Evolutionary conservation across 176 grass and related monocot genomes (phyloP).

Genomic region (Echinochloa phyllopogon): DNA sequence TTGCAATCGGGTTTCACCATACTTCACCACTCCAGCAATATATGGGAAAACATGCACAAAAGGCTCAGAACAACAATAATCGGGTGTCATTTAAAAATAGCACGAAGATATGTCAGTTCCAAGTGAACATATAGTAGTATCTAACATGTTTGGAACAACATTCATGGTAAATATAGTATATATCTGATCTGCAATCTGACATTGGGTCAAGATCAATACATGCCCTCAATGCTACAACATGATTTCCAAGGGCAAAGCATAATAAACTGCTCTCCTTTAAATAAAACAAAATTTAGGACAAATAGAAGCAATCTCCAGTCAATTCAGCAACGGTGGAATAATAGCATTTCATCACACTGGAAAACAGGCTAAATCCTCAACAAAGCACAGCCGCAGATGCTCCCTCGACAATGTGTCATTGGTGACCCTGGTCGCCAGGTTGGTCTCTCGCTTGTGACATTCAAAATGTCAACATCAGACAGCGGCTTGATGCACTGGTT

Average conservation of each 20-base stretch:
- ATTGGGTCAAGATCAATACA: slow-evolving; percentile 18
- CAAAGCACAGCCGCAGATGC: slow-evolving; percentile 82
- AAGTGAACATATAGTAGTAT: slow-evolving; percentile 4
- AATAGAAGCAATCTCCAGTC: slow-evolving; percentile 32
- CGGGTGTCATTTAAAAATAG: background rate
- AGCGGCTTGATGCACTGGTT: slow-evolving; percentile 95
- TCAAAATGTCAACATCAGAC: slow-evolving; percentile 88
- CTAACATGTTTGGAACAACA: slow-evolving; percentile 2
- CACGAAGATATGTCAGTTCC: background rate
- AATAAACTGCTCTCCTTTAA: slow-evolving; percentile 38
- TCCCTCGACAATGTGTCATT: slow-evolving; percentile 86
- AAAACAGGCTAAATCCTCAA: slow-evolving; percentile 69
- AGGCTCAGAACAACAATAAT: background rate
- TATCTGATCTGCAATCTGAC: slow-evolving; percentile 30
- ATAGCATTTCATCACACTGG: background rate
- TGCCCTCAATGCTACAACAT: slow-evolving; percentile 38
- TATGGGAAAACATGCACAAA: background rate
- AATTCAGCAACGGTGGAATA: slow-evolving; percentile 15
- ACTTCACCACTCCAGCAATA: background rate
- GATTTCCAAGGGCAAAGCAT: background rate
- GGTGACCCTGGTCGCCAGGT: slow-evolving; percentile 79
- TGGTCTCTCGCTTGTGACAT: slow-evolving; percentile 76
- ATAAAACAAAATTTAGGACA: slow-evolving; percentile 36
- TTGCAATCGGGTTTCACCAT: background rate
- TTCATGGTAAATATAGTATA: slow-evolving; percentile 34